These are phyloP conservation scores for Linderina pennispora DNA, from an alignment of 192 early-diverging fungal genomes.

Conservation along the genomic window DNA sequence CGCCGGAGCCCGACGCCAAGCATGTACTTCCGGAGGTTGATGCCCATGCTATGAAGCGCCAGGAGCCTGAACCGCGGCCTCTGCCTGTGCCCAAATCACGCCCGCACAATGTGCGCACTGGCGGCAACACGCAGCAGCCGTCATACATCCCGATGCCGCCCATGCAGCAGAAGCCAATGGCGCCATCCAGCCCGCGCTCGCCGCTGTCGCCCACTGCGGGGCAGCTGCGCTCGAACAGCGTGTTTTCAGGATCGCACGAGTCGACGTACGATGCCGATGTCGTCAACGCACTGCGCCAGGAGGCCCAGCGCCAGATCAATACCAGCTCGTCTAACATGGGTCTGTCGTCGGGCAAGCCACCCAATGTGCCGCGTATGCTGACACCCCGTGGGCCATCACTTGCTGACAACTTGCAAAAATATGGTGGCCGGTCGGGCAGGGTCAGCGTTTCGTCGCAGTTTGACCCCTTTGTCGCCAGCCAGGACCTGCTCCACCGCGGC, in stretches of 20 bases:
- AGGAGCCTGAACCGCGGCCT: no score
- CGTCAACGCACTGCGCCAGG: constrained; percentile 40
- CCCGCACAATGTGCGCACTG: no score
- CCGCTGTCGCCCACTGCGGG: background rate
- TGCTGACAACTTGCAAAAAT: constrained; percentile 33
- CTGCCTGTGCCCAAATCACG: background rate
- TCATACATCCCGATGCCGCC: background rate
- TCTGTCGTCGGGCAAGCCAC: constrained; percentile 3
- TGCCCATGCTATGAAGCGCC: no score
- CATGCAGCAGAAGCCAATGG: constrained; percentile 3
- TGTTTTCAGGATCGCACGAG: constrained; percentile 38
- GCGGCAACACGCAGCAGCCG: background rate
- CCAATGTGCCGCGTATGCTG: constrained; percentile 13
- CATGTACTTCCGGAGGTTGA: background rate
- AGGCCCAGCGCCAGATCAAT: constrained; percentile 46
- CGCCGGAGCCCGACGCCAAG: constrained; percentile 6
- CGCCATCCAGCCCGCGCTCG: constrained; percentile 9
- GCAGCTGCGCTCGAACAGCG: constrained; percentile 27
- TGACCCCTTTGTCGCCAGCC: constrained; percentile 43
- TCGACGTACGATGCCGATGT: constrained; percentile 42
- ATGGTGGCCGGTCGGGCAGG: constrained; percentile 12
- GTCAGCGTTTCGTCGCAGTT: constrained; percentile 41
- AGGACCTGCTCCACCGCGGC: constrained; percentile 17
- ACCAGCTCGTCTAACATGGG: constrained; percentile 29
- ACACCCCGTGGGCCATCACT: constrained; percentile 47